Conservation (phyloP, 331 rosid species). For the Rosa hybrid region DNA sequence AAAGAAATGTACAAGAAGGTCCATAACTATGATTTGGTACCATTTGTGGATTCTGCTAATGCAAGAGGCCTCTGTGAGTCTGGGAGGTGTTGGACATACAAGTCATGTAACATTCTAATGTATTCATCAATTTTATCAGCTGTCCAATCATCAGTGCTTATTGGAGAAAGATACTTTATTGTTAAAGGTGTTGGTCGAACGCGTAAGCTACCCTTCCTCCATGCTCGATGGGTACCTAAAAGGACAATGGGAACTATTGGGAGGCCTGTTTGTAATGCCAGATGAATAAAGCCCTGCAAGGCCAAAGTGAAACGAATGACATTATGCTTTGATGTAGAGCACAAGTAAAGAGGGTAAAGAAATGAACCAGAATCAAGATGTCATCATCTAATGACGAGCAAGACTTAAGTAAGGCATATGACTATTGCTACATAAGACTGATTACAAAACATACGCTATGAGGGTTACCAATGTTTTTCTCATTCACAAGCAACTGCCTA, state of each 20-base stretch:
- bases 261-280: conserved; percentile 56
- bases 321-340: not conserved
- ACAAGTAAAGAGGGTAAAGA: no score
- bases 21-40: conserved; percentile 14
- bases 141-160: conserved; percentile 47
- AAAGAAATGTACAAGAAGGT: not conserved
- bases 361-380: not conserved
- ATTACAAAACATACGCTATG: no score
- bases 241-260: conserved; percentile 59
- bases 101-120: conserved; percentile 30
- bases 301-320: not conserved
- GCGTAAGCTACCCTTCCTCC: conserved; percentile 60
- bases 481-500: no score
- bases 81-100: conserved; percentile 48
- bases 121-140: conserved; percentile 48
- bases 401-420: no score
- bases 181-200: conserved; percentile 49
- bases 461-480: no score
- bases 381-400: no score
- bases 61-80: conserved; percentile 46
- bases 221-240: conserved; percentile 56
- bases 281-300: conserved; percentile 60
- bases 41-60: conserved; percentile 6
- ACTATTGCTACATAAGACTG: no score
- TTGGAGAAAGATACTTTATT: conserved; percentile 49